Base-by-base conservation (phyloP, 1,284 basidiomycete genomes). In the Trichosporon sp. region DNA sequence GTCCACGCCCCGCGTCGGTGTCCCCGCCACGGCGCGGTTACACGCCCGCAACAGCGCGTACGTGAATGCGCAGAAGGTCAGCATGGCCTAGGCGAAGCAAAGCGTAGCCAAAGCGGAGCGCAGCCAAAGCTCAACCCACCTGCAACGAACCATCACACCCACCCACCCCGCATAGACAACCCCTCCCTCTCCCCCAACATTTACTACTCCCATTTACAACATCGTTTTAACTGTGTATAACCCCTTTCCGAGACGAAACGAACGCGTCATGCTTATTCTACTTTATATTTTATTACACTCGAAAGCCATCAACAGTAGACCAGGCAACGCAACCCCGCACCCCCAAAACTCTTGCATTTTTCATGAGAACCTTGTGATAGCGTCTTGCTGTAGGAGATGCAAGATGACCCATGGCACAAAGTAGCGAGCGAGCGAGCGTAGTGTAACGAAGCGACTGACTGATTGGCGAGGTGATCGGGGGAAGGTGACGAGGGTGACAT, bases 11-110 rank as follows among this genome's bases (percentile, higher is more conserved):
- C 73, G 72, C 46, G 70, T 78, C 46, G 76, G 75, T 51, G 73
- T 72, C 11, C 66, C 73, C 14, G 66, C 70, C 21, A 67, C 71
- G 10, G 73, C 74, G 26, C 71, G 73, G 19, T 48, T 76, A 63
- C 71, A 73, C 43, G 70, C 74, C 3, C 70, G 74, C 14, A 75
- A 73, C 68, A 75, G 74, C 66, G 61, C 73, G 38, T 75, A 75
- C 63, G 69, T 75, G 54, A 74, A 74, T 43, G 73, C 73, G 56
- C 73, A 72, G 70, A 74, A 74, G 68, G 67, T 74, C 68, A 72
- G 73, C 68, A 70, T 74, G 71, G 73, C 71, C 19, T 74, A 35
- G 32, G 46, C 16, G 46, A 19, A 48, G 26, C 26, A 26, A 26
- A 26, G 26, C 46, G 46, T 19, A 48, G 46, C 19, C 46, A 7